Percentiles rank a stretch among this genome's conserved stretches.
These are phyloP conservation scores for Xylariaceae sp. DNA, from an alignment of 2,329 filamentous ascomycete species.

Conservation along the genomic window DNA sequence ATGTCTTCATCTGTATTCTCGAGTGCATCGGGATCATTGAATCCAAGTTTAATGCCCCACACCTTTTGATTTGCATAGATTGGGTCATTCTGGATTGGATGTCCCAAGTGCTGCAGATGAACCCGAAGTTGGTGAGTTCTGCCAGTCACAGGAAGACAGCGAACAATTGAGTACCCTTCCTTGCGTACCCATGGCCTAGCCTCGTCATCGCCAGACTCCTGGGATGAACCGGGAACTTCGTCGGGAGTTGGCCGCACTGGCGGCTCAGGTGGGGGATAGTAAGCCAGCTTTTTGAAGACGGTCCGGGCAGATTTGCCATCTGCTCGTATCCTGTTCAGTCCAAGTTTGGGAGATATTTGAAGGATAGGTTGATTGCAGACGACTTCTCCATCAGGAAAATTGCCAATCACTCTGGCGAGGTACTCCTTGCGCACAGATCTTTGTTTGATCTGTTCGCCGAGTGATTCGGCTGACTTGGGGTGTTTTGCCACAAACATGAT, in stretches of 20 bases:
- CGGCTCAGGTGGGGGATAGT: conserved; percentile 69
- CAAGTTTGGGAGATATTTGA: conserved; percentile 92
- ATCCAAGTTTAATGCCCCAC: conserved; percentile 82
- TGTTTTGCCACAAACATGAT: conserved; percentile 98
- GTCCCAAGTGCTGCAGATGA: conserved; percentile 90
- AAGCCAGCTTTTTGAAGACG: conserved; percentile 90
- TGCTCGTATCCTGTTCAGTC: conserved; percentile 91
- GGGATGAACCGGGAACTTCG: conserved; percentile 23
- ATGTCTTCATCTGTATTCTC: conserved; percentile 86
- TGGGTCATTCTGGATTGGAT: conserved; percentile 96
- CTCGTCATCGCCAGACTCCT: conserved; percentile 35
- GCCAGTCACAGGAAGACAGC: conserved; percentile 91
- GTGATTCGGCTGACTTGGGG: conserved; percentile 75
- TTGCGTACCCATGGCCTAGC: conserved; percentile 56
- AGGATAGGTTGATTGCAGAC: conserved; percentile 94
- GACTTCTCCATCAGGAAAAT: conserved; percentile 90
- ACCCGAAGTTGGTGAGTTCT: conserved; percentile 95
- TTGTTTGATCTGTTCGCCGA: conserved; percentile 77
- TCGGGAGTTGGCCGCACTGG: conserved; percentile 16
- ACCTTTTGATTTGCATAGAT: conserved; percentile 96
- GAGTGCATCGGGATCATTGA: conserved; percentile 67
- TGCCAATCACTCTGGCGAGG: conserved; percentile 85
- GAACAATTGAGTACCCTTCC: conserved; percentile 90
- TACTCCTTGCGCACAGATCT: conserved; percentile 95
- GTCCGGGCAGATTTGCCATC: conserved; percentile 90